These are phyloP conservation scores for Leccinum solheimii DNA, from an alignment of 1,284 basidiomycete species.

Conservation along the genomic window DNA sequence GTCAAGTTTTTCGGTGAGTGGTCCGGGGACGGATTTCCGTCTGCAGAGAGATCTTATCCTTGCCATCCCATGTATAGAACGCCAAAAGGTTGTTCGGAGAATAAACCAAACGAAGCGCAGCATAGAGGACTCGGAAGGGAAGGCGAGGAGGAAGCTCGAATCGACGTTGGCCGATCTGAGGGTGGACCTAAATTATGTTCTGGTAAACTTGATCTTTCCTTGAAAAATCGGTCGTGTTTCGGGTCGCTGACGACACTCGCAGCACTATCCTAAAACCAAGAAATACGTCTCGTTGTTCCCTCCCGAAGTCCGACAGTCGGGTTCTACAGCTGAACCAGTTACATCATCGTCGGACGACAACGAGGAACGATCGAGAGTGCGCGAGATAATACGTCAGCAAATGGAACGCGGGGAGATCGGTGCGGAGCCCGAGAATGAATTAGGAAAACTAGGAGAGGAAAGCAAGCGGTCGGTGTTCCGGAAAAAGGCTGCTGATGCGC, in stretches of 20 bases:
- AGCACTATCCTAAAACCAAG: conserved; percentile 80
- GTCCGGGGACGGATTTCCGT: not conserved
- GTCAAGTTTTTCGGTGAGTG: conserved; percentile 85
- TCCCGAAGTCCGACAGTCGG: conserved; percentile 52
- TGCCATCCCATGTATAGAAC: conserved; percentile 48
- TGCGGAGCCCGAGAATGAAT: conserved; percentile 58
- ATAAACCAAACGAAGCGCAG: conserved; percentile 63
- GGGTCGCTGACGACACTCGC: conserved; percentile 7
- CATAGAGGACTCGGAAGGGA: conserved; percentile 39
- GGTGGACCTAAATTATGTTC: conserved; percentile 82
- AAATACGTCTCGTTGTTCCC: conserved; percentile 89
- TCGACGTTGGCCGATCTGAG: conserved; percentile 58
- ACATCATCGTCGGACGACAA: conserved; percentile 22
- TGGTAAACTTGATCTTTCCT: conserved; percentile 44
- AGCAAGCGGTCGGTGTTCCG: conserved; percentile 12
- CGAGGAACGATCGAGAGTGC: conserved; percentile 58
- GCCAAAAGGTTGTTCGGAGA: conserved; percentile 77
- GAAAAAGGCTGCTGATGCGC: not conserved
- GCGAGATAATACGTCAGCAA: conserved; percentile 56
- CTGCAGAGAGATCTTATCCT: not conserved
- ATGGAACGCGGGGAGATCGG: conserved; percentile 69
- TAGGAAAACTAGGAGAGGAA: conserved; percentile 23
- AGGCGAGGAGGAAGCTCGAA: conserved; percentile 47
- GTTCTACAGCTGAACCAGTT: conserved; percentile 20
- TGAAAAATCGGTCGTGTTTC: not conserved